Base-by-base conservation (phyloP, 2,329 filamentous ascomycete species). In the Alternaria sp. region DNA sequence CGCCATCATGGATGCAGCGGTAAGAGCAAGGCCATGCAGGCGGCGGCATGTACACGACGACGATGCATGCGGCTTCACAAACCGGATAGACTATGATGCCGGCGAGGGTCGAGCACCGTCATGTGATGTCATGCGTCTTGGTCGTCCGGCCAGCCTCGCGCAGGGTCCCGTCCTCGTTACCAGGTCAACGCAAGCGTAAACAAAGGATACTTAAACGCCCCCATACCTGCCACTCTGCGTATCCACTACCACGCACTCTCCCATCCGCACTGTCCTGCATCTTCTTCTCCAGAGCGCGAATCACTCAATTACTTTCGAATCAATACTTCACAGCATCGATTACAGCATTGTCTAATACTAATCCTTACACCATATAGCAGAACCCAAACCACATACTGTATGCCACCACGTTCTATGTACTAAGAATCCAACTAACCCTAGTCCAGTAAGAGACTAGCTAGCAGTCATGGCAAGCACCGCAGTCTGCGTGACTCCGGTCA, bases 401-500 rank as follows among this genome's bases (percentile, higher is more conserved):
- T 18, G 75, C 58, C 21, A 33, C 53, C 46, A 54, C 54, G 18
- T 56, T 44, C 51, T 43, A 56, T 12, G 49, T 55, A 55, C 50
- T 15, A 45, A 45, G 43, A 14, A 55, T 15, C 47, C 64, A 15
- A 59, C 77, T 79, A 66, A 78, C 61, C 51, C 41, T 12, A 12
- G 14, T 55, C 21, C 53, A 78, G 75, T 63, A 69, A 56, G 64
- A 70, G 58, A 51, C 26, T 47, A 71, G 75, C 26, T 47, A 71
- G 75, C 77, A 79, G 80, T 77, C 78, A 98, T 98, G 95, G 93
- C 95, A 80, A 92, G 90, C 81, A 84, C 88, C 81, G 85, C 88
- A 79, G 89, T 97, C 82, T 63, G 60, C 60, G 92, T 93, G 76
- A 98, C 96, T 65, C 96, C 96, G 64, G 87, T 96, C 80, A 98